These are phyloP conservation scores for Sarocladium kiliense DNA, from an alignment of 2,329 filamentous ascomycete species.

Conservation along the genomic window DNA sequence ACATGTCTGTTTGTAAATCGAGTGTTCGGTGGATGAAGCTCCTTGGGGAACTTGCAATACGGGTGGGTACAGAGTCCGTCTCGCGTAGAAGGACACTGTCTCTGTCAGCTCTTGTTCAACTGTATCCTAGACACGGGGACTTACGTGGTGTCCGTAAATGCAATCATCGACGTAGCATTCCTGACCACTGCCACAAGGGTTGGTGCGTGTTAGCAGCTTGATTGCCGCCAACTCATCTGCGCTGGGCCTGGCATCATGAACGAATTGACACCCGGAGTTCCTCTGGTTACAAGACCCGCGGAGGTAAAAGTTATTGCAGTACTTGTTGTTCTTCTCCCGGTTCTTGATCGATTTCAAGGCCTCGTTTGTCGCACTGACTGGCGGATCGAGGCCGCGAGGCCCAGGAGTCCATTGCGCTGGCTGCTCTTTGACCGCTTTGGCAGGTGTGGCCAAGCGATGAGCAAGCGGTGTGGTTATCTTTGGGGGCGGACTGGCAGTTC, in stretches of 20 bases:
- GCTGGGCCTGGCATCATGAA: constrained; percentile 49
- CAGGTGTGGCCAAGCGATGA: constrained; percentile 32
- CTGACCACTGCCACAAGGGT: constrained; percentile 53
- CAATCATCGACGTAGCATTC: constrained; percentile 53
- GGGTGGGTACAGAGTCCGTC: constrained; percentile 48
- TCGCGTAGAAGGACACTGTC: constrained; percentile 47
- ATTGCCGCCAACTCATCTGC: constrained; percentile 53
- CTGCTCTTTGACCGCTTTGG: constrained; percentile 16
- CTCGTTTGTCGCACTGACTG: constrained; percentile 38
- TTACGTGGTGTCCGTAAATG: constrained; percentile 59
- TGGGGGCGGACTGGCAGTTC: constrained; percentile 27
- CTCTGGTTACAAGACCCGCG: constrained; percentile 47
- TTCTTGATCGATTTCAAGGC: constrained; percentile 52
- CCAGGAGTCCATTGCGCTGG: constrained; percentile 45
- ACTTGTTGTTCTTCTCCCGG: constrained; percentile 47
- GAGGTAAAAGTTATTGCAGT: constrained; percentile 60
- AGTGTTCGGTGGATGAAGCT: constrained; percentile 53
- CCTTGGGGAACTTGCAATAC: constrained; percentile 48
- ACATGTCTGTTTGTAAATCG: constrained; percentile 37
- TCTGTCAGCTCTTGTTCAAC: not conserved
- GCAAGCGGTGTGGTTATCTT: constrained; percentile 34
- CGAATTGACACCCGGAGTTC: constrained; percentile 48
- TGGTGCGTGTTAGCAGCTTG: constrained; percentile 48
- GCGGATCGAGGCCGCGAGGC: constrained; percentile 48
- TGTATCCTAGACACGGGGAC: constrained; percentile 19